Base-by-base conservation (phyloP, 306 rosid genomes). In the Lagenaria siceraria region DNA sequence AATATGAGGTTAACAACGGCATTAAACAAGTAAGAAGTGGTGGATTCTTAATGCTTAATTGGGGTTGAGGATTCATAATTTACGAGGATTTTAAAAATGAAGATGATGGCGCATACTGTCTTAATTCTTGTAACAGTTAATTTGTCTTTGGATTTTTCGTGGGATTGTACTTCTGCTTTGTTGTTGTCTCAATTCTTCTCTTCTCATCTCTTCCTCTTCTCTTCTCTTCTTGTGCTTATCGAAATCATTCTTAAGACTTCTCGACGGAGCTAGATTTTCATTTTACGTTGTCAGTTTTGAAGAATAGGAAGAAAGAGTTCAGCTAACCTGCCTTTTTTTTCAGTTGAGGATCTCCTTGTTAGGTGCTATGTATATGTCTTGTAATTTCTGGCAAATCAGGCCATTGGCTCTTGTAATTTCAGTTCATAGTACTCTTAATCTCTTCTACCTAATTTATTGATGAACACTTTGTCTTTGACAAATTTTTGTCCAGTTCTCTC, bases 391-490 rank as follows among this genome's bases (percentile, higher is more conserved):
- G 89, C 62, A 63, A 77, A 76, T 81, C 76, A 14, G 79, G 83
- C 88, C 87, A 79, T 78, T 71, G 81, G 51, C 76, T 85, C 78
- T 80, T 88, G 90, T 89, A 87, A 82, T 88, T 76, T 80, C 83
- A 65, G 78, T 87, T 85, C 87, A 74, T 61, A 55, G 65, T 80
- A 52, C 48, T 56, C 13, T 35, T 54, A 19, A 55, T 78, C 71
- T 68, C 74, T 81, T 80, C 77, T 65, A 80, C 80, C 85, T 81
- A 70, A 68, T 78, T 73, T 66, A 63, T 75, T 69, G 60, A 56
- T 76, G 82, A 74, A 82, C 80, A 43, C 55, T 46, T 51, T 69
- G 6, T 74, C 24, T 77, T 62, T 78, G 51, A n/a, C 55, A 69
- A 42, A 1, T 48, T 56, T 78, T 33, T 66, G 65, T 25, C 22